phyloP scores from a whole-genome alignment of 495 filamentous ascomycete species.

The Arthonia radiata region DNA sequence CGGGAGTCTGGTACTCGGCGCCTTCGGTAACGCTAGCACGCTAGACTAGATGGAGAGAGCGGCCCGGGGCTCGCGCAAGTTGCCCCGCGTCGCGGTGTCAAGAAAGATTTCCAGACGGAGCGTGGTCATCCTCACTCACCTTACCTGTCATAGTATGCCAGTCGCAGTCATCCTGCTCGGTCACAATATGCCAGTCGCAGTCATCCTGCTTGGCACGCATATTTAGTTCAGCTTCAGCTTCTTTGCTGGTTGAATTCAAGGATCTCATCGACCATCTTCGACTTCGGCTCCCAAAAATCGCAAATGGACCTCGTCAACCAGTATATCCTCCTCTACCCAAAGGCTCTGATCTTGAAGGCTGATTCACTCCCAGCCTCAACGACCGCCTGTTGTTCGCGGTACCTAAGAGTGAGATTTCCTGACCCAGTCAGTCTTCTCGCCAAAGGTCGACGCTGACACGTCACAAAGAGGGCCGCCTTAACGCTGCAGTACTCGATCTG shows the following conservation, averaged over 20 bases:
- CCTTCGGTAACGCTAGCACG: too few species aligned
- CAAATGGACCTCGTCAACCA: neutral
- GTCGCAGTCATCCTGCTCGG: too few species aligned
- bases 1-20: too few species aligned
- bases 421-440: conserved; percentile 3
- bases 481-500: conserved; percentile 65
- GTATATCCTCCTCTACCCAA: neutral
- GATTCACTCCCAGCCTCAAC: conserved; percentile 36
- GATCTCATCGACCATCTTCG: neutral
- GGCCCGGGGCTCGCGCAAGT: too few species aligned
- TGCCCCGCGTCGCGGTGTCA: too few species aligned
- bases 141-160: too few species aligned
- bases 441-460: conserved; percentile 1
- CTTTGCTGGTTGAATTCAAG: neutral
- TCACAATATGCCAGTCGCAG: too few species aligned
- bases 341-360: neutral
- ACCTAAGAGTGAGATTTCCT: conserved; percentile 57
- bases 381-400: conserved; percentile 88
- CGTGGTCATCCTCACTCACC: too few species aligned
- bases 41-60: too few species aligned
- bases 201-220: too few species aligned
- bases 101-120: too few species aligned
- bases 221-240: conserved; percentile 2
- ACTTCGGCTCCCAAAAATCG: neutral
- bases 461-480: conserved; percentile 61